Evolutionary conservation across 768 basidiomycete genomes (phyloP), one percentile per base, ranked within the genome.

Genomic region (Xerocomellus intermedius): DNA sequence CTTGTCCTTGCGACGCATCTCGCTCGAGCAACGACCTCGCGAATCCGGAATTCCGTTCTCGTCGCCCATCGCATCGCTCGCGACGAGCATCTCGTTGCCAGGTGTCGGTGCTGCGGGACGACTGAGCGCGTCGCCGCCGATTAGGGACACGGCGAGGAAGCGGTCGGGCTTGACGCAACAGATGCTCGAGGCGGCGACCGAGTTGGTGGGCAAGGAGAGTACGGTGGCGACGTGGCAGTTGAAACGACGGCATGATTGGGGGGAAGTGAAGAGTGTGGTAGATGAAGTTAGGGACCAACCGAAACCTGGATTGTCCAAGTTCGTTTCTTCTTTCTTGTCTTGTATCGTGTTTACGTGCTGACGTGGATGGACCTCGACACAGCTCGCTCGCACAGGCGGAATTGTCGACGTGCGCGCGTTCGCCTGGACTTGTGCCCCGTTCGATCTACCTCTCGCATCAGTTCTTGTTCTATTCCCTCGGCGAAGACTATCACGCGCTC

Each of bases 381-480:
- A 62, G 60, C 58, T 86, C 81, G 72, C 79, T 95, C 5, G 79
- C 91, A 0, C 83, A 86, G 41, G 92, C 91, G 0, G 94, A 97
- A 67, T 79, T 96, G 5, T 87, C 88, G 46, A 92, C 91, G 0
- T 83, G 70, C 65, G 84, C 87, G 1, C 75, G 72, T 5, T 82
- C 84, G 1, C 74, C 78, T 0, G 75, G 70, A 2, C 75, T 91
- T 35, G 78, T 90, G 0, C 89, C 92, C 3, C 80, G 85, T 0
- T 78, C 89, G 1, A 78, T 97, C 30, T 96, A 96, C 69, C 83
- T 91, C 17, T 83, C 85, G 0, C 89, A 92, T 60, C 91, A 95
- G 56, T 91, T 96, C 67, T 77, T 85, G 12, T 96, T 96, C 75
- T 79, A 82, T 61, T 79, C 83, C 2, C 78, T 93, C 1, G 83